Evolutionary conservation across 345 rosid genomes (phyloP).

Genomic region (Ricinus communis): DNA sequence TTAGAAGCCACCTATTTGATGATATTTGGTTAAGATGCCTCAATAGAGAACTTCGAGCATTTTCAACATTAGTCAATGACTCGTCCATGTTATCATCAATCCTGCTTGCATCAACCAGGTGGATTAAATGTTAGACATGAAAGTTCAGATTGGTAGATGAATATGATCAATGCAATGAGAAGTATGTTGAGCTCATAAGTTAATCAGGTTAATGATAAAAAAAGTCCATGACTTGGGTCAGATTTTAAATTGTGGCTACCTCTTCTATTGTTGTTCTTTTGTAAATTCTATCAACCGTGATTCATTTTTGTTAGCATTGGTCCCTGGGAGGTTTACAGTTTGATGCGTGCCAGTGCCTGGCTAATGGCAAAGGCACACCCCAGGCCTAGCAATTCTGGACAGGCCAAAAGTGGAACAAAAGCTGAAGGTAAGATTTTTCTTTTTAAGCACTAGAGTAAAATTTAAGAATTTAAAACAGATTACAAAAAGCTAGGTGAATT

Average conservation of each 20-base stretch:
- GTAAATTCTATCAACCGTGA: neutral
- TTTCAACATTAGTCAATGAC: constrained; percentile 80
- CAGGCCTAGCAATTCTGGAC: neutral
- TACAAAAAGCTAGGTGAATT: neutral
- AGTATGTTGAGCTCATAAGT: neutral
- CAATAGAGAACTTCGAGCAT: constrained; percentile 69
- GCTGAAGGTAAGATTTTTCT: neutral
- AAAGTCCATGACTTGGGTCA: neutral
- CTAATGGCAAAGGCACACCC: neutral
- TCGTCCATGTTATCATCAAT: constrained; percentile 93
- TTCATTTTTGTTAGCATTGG: neutral
- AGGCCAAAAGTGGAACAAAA: neutral
- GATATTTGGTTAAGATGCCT: constrained; percentile 76
- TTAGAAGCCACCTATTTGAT: constrained; percentile 91
- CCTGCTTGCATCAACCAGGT: constrained; percentile 44
- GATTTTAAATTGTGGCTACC: neutral
- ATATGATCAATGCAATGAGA: neutral
- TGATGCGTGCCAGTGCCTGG: neutral
- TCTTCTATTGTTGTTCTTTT: neutral
- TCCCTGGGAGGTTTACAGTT: neutral
- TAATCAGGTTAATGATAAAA: neutral
- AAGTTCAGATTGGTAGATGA: neutral
- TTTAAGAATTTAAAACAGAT: neutral
- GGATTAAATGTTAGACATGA: constrained; percentile 1
- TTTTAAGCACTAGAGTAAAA: neutral